Conservation (phyloP, 129 eudicot species). For the Erigeron canadensis region DNA sequence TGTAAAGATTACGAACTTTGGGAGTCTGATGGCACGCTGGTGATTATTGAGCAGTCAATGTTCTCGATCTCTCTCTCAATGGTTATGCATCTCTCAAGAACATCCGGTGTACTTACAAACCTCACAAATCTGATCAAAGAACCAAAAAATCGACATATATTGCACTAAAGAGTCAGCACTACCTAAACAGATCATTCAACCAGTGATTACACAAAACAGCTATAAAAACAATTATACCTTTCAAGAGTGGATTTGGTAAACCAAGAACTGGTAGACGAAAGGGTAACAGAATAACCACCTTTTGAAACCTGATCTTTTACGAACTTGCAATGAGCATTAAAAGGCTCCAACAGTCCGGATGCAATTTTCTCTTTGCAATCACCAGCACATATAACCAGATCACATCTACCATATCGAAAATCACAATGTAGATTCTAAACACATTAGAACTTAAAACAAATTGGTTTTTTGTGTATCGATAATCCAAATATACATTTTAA, state of each 20-base stretch:
- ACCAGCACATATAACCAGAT: conserved; percentile 80
- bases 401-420: conserved; percentile 52
- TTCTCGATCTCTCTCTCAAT: conserved; percentile 70
- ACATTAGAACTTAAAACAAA: not conserved
- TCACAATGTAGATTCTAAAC: not conserved
- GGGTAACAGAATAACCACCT: conserved; percentile 88
- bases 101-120: conserved; percentile 83
- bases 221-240: conserved; percentile 38
- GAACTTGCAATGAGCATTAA: conserved; percentile 53
- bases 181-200: conserved; percentile 7
- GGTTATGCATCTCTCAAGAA: conserved; percentile 73
- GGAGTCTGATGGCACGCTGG: conserved; percentile 37
- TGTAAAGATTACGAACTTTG: conserved; percentile 37
- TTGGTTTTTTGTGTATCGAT: not conserved
- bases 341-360: conserved; percentile 80
- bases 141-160: not conserved
- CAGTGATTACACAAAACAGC: not conserved
- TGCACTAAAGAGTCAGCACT: not conserved
- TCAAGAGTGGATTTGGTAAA: conserved; percentile 78
- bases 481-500: not conserved
- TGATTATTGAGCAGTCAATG: conserved; percentile 61
- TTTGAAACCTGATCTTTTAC: conserved; percentile 69
- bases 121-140: conserved; percentile 69
- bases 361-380: conserved; percentile 73
- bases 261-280: conserved; percentile 62